These are phyloP conservation scores for Neonectria magnoliae DNA, from an alignment of 2,329 filamentous ascomycete genomes.

Conservation along the genomic window DNA sequence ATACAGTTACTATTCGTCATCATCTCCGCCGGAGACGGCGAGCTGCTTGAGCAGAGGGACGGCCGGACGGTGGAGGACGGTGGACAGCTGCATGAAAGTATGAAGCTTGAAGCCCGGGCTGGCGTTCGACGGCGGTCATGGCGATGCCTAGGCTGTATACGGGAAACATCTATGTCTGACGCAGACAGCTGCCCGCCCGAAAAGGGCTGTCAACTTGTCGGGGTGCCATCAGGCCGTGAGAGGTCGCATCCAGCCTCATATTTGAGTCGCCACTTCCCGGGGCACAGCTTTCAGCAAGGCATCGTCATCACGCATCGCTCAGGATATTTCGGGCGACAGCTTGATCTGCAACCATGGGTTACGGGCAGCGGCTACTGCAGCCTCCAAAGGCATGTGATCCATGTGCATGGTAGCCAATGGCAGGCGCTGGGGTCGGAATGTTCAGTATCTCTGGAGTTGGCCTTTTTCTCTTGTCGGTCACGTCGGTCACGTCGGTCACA, in stretches of 20 bases:
- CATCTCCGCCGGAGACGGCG: slow-evolving; percentile 5
- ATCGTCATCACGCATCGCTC: slow-evolving; percentile 8
- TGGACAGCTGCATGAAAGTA: not conserved
- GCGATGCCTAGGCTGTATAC: not conserved
- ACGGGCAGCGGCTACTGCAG: slow-evolving; percentile 21
- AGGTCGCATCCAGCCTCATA: not conserved
- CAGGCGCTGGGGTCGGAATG: slow-evolving; percentile 18
- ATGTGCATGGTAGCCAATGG: slow-evolving; percentile 40
- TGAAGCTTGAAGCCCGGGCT: not conserved
- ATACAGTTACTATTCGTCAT: slow-evolving; percentile 17
- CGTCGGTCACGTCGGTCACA: too few species aligned
- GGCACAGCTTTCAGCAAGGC: slow-evolving; percentile 4
- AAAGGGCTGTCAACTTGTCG: not conserved
- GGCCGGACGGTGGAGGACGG: not conserved
- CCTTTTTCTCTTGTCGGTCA: not conserved
- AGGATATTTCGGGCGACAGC: slow-evolving; percentile 4
- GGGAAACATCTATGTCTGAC: slow-evolving; percentile 5
- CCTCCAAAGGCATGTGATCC: slow-evolving; percentile 36
- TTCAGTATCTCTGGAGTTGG: not conserved
- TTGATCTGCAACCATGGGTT: slow-evolving; percentile 16
- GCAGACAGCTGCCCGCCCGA: slow-evolving; percentile 2
- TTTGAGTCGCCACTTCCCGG: slow-evolving; percentile 3
- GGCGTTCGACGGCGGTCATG: slow-evolving; percentile 7
- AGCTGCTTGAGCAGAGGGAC: not conserved
- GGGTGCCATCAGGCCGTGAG: too few species aligned